Percentiles rank a stretch among this genome's conserved stretches.
Evolutionary conservation across 345 rosid genomes (phyloP).

Genomic region (Streptanthus diversifolius): DNA sequence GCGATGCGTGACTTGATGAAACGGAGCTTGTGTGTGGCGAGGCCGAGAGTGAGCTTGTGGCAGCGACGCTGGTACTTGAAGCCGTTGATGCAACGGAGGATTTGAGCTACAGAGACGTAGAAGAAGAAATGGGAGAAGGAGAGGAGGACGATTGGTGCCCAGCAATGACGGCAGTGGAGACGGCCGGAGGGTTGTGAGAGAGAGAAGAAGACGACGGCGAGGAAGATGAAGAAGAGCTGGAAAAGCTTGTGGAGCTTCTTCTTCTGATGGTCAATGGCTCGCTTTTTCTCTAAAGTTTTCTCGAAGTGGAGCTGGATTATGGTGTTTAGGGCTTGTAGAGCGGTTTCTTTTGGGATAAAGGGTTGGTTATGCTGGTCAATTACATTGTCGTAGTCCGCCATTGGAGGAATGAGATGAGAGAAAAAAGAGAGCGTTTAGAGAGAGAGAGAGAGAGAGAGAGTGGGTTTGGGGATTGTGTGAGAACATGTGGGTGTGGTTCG

Average conservation of each 20-base stretch:
- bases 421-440: neutral
- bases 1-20: slow-evolving; percentile 60
- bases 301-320: slow-evolving; percentile 97
- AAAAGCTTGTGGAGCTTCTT: slow-evolving; percentile 88
- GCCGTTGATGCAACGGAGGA: slow-evolving; percentile 91
- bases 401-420: slow-evolving; percentile 29
- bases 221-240: slow-evolving; percentile 90
- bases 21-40: slow-evolving; percentile 88
- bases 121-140: slow-evolving; percentile 84
- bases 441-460: slow-evolving; percentile 1
- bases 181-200: slow-evolving; percentile 52
- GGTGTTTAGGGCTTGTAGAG: slow-evolving; percentile 83
- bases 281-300: slow-evolving; percentile 89
- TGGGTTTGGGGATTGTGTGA: slow-evolving; percentile 1
- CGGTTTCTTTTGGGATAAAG: slow-evolving; percentile 75
- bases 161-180: slow-evolving; percentile 91
- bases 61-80: slow-evolving; percentile 97
- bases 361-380: slow-evolving; percentile 44
- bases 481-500: slow-evolving; percentile 33
- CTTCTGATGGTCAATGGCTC: slow-evolving; percentile 94
- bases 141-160: slow-evolving; percentile 73
- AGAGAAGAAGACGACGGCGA: slow-evolving; percentile 55
- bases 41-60: slow-evolving; percentile 89
- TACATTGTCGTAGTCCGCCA: slow-evolving; percentile 72
- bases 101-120: slow-evolving; percentile 92